Evolutionary conservation across 2,329 filamentous ascomycete species (phyloP).

Genomic region (Fusarium falciforme): DNA sequence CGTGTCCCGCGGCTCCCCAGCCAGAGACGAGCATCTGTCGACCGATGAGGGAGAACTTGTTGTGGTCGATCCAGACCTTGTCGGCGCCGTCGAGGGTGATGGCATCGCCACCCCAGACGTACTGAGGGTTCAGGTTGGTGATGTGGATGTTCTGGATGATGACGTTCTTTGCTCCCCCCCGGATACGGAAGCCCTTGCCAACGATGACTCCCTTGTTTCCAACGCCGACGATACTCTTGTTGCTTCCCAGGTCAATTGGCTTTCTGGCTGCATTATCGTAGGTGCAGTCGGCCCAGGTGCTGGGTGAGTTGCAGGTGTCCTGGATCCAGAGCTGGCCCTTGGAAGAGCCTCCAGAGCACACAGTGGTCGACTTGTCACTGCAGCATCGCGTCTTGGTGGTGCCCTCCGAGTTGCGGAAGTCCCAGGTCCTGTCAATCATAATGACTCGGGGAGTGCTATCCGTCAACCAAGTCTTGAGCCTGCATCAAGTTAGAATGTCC

Average conservation of each 20-base stretch:
- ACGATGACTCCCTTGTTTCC: conserved; percentile 65
- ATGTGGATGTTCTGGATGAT: conserved; percentile 70
- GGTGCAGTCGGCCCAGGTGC: conserved; percentile 56
- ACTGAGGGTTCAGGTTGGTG: conserved; percentile 65
- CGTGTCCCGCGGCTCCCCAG: conserved; percentile 60
- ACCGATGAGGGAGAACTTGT: conserved; percentile 66
- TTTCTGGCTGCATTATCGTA: conserved; percentile 63
- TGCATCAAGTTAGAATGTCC: background rate
- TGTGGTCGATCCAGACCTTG: conserved; percentile 62
- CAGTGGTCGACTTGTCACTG: conserved; percentile 58
- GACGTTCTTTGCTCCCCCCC: conserved; percentile 60
- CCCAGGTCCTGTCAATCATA: conserved; percentile 65
- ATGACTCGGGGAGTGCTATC: conserved; percentile 66
- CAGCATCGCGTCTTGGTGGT: conserved; percentile 64
- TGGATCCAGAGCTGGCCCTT: conserved; percentile 29
- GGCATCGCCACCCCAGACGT: conserved; percentile 69
- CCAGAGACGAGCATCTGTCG: conserved; percentile 70
- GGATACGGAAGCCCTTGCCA: conserved; percentile 66
- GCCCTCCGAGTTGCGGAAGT: conserved; percentile 67
- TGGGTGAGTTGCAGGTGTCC: conserved; percentile 66
- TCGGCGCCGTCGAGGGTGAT: conserved; percentile 61
- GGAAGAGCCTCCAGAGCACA: conserved; percentile 20
- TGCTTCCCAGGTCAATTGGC: conserved; percentile 63
- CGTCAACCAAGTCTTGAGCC: conserved; percentile 59
- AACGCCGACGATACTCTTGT: conserved; percentile 68